Base-by-base conservation (phyloP, 2,329 filamentous ascomycete genomes). In the Coniochaeta sp. region DNA sequence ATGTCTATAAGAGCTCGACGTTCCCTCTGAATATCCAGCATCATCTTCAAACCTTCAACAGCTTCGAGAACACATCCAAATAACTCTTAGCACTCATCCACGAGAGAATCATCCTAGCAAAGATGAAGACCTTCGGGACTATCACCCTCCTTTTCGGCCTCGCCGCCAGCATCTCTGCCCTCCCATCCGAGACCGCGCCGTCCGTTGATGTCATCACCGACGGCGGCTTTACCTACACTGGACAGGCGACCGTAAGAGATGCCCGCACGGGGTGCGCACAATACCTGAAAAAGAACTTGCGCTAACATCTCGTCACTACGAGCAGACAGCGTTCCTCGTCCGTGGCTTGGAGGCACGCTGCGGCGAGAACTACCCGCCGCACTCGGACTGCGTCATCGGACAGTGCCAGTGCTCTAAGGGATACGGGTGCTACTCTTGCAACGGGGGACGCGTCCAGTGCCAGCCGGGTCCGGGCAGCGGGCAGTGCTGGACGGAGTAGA, bases 261-360 rank as follows among this genome's bases (percentile, higher is more conserved):
- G n/a, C 12, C 8, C 34, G 34, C 14, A 7, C 34, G 14, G 34
- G 3, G 30, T 36, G 34, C 34, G 34, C 34, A 32, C 9, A 5
- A 32, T 36, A 12, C 7, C 3, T 40, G 17, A n/a, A 16, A 40
- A 40, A 7, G 34, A 14, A 12, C 38, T 40, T 32, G 3, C 4
- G n/a, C 55, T 57, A 14, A 57, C 55, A 57, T n/a, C 19, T 22
- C 34, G 19, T 22, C 30, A 5, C 19, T n/a, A n/a, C n/a, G n/a
- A 19, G 12, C 28, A 47, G 56, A 38, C 14, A 12, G 26, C 36
- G 2, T 58, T 58, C 22, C 40, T 58, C n/a, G 30, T 30, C 4
- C 59, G 59, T n/a, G 59, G 59, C n/a, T 40, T 60, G 17, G 59
- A 60, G 55, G 40, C 34, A 16, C 59, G 59, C 30, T 60, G 59